These are phyloP conservation scores for Geotrichum bryndzae DNA, from an alignment of 1,139 yeast genomes.

Conservation along the genomic window DNA sequence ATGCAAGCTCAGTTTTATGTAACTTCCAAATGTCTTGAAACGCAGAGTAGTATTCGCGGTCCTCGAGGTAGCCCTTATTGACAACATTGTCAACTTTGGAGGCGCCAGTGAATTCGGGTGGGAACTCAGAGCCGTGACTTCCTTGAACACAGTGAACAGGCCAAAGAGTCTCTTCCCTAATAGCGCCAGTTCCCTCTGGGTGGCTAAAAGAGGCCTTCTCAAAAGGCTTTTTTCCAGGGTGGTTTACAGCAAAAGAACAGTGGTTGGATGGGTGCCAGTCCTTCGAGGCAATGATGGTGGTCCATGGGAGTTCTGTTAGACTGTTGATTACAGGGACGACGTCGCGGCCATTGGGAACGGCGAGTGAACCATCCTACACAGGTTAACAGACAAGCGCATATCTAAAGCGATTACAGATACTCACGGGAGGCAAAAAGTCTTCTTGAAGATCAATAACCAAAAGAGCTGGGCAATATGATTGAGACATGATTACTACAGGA, in stretches of 20 bases:
- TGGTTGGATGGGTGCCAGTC: constrained; percentile 88
- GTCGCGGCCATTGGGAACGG: constrained; percentile 60
- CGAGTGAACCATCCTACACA: constrained; percentile 56
- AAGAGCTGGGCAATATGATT: constrained; percentile 44
- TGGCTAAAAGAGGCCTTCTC: constrained; percentile 43
- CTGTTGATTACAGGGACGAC: constrained; percentile 49
- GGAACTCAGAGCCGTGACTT: constrained; percentile 60
- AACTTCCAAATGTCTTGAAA: constrained; percentile 73
- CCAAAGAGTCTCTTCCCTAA: constrained; percentile 55
- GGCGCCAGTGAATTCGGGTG: constrained; percentile 38
- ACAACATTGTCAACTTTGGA: constrained; percentile 37
- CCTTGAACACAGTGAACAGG: constrained; percentile 85
- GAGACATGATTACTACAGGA: not conserved
- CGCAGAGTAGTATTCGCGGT: constrained; percentile 86
- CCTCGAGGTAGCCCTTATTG: constrained; percentile 62
- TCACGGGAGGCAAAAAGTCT: constrained; percentile 67
- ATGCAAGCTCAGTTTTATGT: constrained; percentile 61
- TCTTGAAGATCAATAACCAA: constrained; percentile 76
- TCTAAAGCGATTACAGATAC: constrained; percentile 5
- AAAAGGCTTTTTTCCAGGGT: constrained; percentile 49
- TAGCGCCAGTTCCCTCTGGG: constrained; percentile 40
- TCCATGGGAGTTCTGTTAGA: constrained; percentile 48
- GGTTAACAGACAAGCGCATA: not conserved
- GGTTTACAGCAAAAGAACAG: constrained; percentile 73
- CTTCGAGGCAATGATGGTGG: constrained; percentile 61